Percentiles rank a stretch among this genome's conserved stretches.
These are phyloP conservation scores for Tetradesmus lagerheimii DNA, from an alignment of 139 green algal genomes.

Conservation along the genomic window DNA sequence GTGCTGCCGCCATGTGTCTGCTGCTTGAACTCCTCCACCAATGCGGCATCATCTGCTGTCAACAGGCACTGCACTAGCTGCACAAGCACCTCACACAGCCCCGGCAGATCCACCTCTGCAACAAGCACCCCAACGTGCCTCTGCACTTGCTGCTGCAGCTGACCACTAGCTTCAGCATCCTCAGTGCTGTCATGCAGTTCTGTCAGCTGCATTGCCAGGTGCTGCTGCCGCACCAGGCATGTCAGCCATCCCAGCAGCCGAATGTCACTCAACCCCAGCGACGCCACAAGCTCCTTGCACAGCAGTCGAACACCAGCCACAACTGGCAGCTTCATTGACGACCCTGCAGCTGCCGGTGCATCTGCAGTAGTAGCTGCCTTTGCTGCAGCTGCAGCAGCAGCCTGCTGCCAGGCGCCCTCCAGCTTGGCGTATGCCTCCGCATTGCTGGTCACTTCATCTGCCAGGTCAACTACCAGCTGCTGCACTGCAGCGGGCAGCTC, in stretches of 20 bases:
- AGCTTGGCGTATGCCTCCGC: background rate
- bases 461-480: constrained; percentile 19
- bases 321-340: background rate
- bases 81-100: background rate
- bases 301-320: constrained; percentile 22
- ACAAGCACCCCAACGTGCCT: background rate
- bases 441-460: constrained; percentile 23
- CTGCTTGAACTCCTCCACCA: background rate
- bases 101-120: background rate
- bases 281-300: constrained; percentile 6
- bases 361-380: background rate
- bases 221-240: constrained; percentile 24
- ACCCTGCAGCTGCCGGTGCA: background rate
- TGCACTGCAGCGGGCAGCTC: constrained; percentile 16
- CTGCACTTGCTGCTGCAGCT: background rate
- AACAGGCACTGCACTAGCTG: background rate
- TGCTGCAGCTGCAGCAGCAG: background rate
- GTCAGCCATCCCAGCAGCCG: constrained; percentile 28
- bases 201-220: constrained; percentile 3
- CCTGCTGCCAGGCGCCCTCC: background rate
- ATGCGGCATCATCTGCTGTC: background rate
- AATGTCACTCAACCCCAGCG: constrained; percentile 3
- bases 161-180: background rate
- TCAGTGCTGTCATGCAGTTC: background rate
- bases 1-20: too few relatives aligned